These are phyloP conservation scores for Phytopythium boreale DNA, from an alignment of 352 stramenopile species.

Conservation along the genomic window DNA sequence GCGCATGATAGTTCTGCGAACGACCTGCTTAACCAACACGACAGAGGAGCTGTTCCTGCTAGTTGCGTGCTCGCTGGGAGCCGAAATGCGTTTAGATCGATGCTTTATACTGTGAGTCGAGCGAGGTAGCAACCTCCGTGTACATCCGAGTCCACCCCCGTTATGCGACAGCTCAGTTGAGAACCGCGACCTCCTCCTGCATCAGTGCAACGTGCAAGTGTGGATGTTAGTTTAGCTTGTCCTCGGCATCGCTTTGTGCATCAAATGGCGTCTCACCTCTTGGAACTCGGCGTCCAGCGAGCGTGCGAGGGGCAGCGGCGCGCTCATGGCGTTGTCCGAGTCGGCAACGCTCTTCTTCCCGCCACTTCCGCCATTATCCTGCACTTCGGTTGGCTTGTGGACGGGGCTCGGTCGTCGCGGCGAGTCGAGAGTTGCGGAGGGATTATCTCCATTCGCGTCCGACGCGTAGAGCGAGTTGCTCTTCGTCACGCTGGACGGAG, in stretches of 20 bases:
- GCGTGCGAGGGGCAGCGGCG: background rate
- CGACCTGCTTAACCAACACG: too few relatives aligned
- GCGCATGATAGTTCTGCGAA: too few relatives aligned
- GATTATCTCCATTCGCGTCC: background rate
- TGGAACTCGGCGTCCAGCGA: constrained; percentile 6
- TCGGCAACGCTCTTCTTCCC: background rate
- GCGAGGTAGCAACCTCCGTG: background rate
- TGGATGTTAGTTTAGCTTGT: background rate
- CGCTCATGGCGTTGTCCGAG: background rate
- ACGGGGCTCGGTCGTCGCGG: constrained; percentile 5
- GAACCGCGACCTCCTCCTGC: background rate
- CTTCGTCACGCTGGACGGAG: constrained; percentile 29
- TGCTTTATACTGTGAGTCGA: background rate
- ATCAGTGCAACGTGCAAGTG: background rate
- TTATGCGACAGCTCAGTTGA: background rate
- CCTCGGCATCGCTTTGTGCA: background rate
- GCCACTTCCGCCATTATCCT: background rate
- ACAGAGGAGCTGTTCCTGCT: too few relatives aligned
- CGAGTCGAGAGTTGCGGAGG: background rate
- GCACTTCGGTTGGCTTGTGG: background rate
- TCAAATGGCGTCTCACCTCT: background rate
- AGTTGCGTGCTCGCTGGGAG: too few relatives aligned
- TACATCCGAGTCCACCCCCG: background rate
- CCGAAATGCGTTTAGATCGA: background rate
- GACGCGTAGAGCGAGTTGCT: too few relatives aligned